These are phyloP conservation scores for Penicillium sp. DNA, from an alignment of 2,329 filamentous ascomycete species.

Conservation along the genomic window DNA sequence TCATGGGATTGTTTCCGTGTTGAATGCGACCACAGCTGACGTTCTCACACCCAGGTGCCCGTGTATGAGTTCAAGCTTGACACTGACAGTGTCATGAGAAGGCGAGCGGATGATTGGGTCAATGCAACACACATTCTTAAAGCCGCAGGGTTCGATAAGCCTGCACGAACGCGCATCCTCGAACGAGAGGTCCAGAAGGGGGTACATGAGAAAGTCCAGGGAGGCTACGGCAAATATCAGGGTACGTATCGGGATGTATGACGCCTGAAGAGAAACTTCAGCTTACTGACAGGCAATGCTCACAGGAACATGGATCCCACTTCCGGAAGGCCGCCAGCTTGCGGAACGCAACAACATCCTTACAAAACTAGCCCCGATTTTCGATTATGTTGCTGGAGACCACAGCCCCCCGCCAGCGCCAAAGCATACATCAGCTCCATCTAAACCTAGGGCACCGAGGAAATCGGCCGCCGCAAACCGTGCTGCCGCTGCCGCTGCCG, in stretches of 20 bases:
- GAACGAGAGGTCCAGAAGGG: constrained; percentile 97
- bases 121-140: constrained; percentile 99
- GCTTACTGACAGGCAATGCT: constrained; percentile 3
- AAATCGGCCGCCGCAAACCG: constrained; percentile 59
- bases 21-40: not conserved
- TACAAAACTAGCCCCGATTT: constrained; percentile 79
- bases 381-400: constrained; percentile 82
- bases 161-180: constrained; percentile 86
- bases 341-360: constrained; percentile 84
- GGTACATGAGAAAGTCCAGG: constrained; percentile 94
- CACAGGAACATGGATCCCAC: constrained; percentile 89
- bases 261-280: not conserved
- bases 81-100: constrained; percentile 91
- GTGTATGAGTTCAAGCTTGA: constrained; percentile 92
- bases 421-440: constrained; percentile 71
- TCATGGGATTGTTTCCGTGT: not conserved
- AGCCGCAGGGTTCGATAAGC: constrained; percentile 95
- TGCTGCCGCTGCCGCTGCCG: constrained; percentile 26
- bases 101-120: constrained; percentile 92
- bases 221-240: constrained; percentile 98
- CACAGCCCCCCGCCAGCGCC: constrained; percentile 89
- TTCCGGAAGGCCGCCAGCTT: constrained; percentile 74
- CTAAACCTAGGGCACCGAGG: constrained; percentile 72
- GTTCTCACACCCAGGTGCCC: constrained; percentile 64
- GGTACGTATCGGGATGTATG: constrained; percentile 49